Base-by-base conservation (phyloP, 2,329 filamentous ascomycete species). In the Biscogniauxia marginata region DNA sequence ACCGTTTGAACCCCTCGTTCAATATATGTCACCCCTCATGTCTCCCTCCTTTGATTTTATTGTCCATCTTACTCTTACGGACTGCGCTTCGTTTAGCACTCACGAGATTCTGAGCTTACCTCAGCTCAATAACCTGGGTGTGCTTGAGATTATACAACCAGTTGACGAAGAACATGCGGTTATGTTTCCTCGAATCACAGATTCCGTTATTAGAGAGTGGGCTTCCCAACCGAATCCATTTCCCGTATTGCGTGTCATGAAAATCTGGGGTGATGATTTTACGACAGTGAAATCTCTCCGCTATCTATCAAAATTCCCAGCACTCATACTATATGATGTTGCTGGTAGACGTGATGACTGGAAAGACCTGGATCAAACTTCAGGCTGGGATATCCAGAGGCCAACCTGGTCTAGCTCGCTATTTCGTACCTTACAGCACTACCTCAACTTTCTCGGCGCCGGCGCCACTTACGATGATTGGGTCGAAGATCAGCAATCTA, bases 191-290 rank as follows among this genome's bases (percentile, higher is more conserved):
- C 66, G 69, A 3, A 62, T 81, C 5, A 77, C 62, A 43, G 79
- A 83, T 59, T 70, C 76, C 6, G 68, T 83, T 2, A 54, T 83
- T 19, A 71, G 74, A 30, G 75, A 74, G 20, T 83, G 79, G 79
- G 72, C 74, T 0, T 70, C 74, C 47, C 68, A 68, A 34, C 59
- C 69, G 0, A 63, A 72, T 7, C 72, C 78, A 0, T 83, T 84
- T 34, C 79, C 79, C 0, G 46, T 74, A 3, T 71, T 83, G 45
- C 72, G 79, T 4, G 66, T 82, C 16, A 64, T 83, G 45, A 72
- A 74, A 23, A 73, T 83, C 13, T 76, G 75, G 75, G 75, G 77
- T 0, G 67, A 75, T 25, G 63, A 73, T 20, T 68, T 73, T 3
- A 72, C 73, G 0, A 77, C 78, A 0, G 62, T 68, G 5, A 61